A percentile compares a stretch with the other conserved stretches of the same genome.
Conservation (phyloP, 345 rosid genomes). For the Salix viminalis region DNA sequence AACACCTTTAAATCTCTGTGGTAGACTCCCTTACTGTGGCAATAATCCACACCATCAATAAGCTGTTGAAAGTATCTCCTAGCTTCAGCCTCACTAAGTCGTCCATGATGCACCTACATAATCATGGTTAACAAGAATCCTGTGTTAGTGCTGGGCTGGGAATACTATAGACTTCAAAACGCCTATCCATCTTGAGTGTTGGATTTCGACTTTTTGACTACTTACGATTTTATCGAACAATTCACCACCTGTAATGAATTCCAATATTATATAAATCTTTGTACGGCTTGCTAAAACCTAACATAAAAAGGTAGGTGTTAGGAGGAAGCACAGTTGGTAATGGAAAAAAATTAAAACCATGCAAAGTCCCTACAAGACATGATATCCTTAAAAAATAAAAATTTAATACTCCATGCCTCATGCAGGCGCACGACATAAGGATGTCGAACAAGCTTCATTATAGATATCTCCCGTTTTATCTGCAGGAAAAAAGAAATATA, state of each 20-base stretch:
- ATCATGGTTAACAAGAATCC: constrained; percentile 3
- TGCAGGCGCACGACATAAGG: constrained; percentile 86
- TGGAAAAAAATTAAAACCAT: not conserved
- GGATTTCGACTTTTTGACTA: constrained; percentile 18
- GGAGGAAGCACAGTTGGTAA: constrained; percentile 8
- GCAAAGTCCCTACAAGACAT: not conserved
- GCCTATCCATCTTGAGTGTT: not conserved
- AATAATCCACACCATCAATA: constrained; percentile 95
- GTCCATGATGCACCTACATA: constrained; percentile 70
- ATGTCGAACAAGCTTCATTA: constrained; percentile 98
- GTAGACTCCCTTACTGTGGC: constrained; percentile 86
- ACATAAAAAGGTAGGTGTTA: not conserved
- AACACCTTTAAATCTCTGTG: constrained; percentile 91
- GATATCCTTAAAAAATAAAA: not conserved
- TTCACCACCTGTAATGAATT: constrained; percentile 96
- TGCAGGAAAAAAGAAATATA: constrained; percentile 18
- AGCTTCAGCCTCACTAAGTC: constrained; percentile 87
- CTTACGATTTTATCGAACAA: constrained; percentile 95
- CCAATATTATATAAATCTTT: constrained; percentile 88
- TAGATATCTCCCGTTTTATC: constrained; percentile 97
- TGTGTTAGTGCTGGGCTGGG: not conserved
- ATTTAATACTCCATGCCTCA: constrained; percentile 45
- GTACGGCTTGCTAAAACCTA: constrained; percentile 92
- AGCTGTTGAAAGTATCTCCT: constrained; percentile 89
- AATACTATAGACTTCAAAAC: not conserved